Conservation (phyloP, 2,329 filamentous ascomycete genomes). For the Exophiala mesophila region DNA sequence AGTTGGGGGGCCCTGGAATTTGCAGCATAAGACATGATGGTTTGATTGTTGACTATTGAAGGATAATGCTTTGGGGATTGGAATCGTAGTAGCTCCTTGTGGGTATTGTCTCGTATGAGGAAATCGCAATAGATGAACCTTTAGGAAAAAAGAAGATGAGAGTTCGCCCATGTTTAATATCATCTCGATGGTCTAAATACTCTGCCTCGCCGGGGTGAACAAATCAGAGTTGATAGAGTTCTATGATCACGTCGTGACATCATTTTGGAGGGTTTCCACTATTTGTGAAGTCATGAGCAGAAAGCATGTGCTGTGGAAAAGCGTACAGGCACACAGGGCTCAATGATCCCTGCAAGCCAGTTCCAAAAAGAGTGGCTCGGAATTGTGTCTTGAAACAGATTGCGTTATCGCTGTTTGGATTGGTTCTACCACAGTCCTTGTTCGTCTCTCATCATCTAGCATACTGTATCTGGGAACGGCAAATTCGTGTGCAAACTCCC, state of each 20-base stretch:
- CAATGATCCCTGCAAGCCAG: too few relatives aligned
- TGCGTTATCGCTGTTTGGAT: neutral
- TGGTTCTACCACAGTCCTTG: neutral
- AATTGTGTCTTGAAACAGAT: neutral
- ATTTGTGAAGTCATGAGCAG: neutral
- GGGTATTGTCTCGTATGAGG: too few relatives aligned
- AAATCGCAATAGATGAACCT: too few relatives aligned
- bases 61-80: too few relatives aligned
- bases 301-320: too few relatives aligned
- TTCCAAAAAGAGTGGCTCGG: too few relatives aligned
- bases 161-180: too few relatives aligned
- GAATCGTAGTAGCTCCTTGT: too few relatives aligned
- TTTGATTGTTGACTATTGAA: slow-evolving; percentile 1
- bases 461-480: neutral
- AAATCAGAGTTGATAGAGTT: neutral
- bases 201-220: too few relatives aligned
- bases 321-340: too few relatives aligned
- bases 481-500: neutral
- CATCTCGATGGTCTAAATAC: too few relatives aligned
- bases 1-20: slow-evolving; percentile 34
- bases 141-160: too few relatives aligned
- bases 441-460: neutral
- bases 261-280: neutral
- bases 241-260: neutral
- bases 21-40: slow-evolving; percentile 21